phyloP scores from a whole-genome alignment of 1,284 basidiomycete species.

The Cutaneotrichosporon cavernicola region DNA sequence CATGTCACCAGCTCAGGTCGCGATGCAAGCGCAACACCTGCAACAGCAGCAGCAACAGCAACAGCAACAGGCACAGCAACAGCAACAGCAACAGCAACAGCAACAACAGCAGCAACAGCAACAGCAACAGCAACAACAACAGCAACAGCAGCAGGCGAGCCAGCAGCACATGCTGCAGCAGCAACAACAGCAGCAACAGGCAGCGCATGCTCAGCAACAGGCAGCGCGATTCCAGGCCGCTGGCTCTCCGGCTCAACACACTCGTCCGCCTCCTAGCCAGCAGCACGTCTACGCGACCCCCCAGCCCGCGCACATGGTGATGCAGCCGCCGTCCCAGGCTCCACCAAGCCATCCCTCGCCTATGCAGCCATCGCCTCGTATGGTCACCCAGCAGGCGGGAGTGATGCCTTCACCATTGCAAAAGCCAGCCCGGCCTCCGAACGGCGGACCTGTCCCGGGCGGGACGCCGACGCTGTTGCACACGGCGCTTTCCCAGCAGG shows the following conservation, averaged over 20 bases:
- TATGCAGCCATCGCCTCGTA: constrained; percentile 36
- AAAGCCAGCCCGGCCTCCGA: constrained; percentile 41
- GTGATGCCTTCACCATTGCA: constrained; percentile 43
- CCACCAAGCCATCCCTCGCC: constrained; percentile 35
- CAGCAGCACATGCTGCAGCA: constrained; percentile 23
- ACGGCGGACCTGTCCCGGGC: constrained; percentile 24
- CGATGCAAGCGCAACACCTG: constrained; percentile 23
- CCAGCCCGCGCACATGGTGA: constrained; percentile 24
- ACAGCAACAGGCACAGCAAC: constrained; percentile 21
- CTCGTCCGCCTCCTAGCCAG: constrained; percentile 30
- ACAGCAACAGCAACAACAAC: constrained; percentile 10
- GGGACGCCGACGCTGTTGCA: constrained; percentile 41
- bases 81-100: constrained; percentile 28
- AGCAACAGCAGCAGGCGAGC: constrained; percentile 13
- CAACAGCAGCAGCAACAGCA: constrained; percentile 21
- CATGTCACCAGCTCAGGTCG: constrained; percentile 14
- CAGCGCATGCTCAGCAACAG: constrained; percentile 23
- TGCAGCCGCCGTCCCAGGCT: constrained; percentile 30
- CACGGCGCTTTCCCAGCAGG: constrained; percentile 36
- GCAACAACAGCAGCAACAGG: constrained; percentile 28
- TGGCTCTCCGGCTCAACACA: constrained; percentile 33
- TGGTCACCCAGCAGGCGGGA: constrained; percentile 30
- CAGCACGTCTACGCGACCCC: constrained; percentile 34
- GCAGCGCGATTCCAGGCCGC: constrained; percentile 24
- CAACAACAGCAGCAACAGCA: constrained; percentile 18